Conservation (phyloP, 1,284 basidiomycete species). For the Ceratorhiza oryzae-sativae region DNA sequence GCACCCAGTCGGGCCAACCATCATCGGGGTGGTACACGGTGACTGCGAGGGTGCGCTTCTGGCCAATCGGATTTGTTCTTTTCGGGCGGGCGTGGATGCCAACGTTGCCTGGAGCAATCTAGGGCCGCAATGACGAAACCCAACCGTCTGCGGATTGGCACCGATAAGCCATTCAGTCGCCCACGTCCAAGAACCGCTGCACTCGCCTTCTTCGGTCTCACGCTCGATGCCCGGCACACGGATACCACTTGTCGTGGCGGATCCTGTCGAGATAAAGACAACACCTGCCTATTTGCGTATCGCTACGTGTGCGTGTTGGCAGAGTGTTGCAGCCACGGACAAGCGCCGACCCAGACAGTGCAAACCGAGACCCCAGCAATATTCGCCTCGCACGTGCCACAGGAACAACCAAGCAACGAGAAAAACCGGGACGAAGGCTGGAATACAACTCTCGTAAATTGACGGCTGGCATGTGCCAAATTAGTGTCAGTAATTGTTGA, state of each 20-base stretch:
- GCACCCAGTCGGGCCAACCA: not conserved
- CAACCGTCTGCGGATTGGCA: not conserved
- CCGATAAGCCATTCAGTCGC: not conserved
- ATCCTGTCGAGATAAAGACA: not conserved
- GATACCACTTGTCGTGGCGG: not conserved
- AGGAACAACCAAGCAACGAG: too few relatives aligned
- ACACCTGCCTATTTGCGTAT: too few relatives aligned
- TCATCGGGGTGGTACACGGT: slow-evolving; percentile 26
- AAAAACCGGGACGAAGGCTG: too few relatives aligned
- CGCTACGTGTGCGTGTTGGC: not conserved
- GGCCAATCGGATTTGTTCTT: slow-evolving; percentile 13
- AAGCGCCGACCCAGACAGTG: slow-evolving; percentile 9
- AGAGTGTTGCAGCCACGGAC: not conserved
- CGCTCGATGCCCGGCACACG: not conserved
- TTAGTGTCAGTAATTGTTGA: not conserved
- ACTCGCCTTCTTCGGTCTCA: not conserved
- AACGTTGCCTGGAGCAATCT: not conserved
- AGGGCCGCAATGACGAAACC: not conserved
- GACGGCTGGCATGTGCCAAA: not conserved
- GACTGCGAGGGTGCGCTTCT: slow-evolving; percentile 36
- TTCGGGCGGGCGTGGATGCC: not conserved
- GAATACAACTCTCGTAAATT: too few relatives aligned
- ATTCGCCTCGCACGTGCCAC: too few relatives aligned
- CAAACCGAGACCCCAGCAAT: not conserved
- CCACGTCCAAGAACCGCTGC: too few relatives aligned